Conservation (phyloP, 495 filamentous ascomycete species). For the Symbiotaphrina buchneri region DNA sequence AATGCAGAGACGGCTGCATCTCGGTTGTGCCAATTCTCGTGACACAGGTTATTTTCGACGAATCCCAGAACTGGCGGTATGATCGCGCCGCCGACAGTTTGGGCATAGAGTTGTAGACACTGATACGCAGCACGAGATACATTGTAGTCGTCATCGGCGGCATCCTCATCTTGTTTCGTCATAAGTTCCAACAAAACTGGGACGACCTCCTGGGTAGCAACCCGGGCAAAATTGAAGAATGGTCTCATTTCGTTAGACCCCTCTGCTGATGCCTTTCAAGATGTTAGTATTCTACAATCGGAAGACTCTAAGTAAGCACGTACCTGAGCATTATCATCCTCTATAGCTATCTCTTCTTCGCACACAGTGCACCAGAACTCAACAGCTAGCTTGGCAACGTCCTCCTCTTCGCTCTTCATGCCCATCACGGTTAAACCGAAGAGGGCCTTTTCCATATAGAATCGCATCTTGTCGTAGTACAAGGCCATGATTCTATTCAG, state of each 20-base stretch:
- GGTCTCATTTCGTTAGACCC: slow-evolving; percentile 56
- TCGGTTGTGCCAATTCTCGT: slow-evolving; percentile 76
- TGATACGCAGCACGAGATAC: slow-evolving; percentile 88
- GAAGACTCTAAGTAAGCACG: slow-evolving; percentile 5
- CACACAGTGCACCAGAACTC: slow-evolving; percentile 99
- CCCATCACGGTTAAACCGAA: slow-evolving; percentile 97
- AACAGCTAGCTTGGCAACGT: slow-evolving; percentile 91
- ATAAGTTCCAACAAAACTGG: slow-evolving; percentile 75
- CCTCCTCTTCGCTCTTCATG: slow-evolving; percentile 95
- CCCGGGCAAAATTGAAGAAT: slow-evolving; percentile 76
- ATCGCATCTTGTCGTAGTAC: slow-evolving; percentile 98
- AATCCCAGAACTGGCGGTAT: slow-evolving; percentile 69
- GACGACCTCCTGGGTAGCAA: slow-evolving; percentile 79
- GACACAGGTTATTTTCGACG: slow-evolving; percentile 74
- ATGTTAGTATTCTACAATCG: slow-evolving; percentile 12
- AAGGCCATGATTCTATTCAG: slow-evolving; percentile 94
- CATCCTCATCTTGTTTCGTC: slow-evolving; percentile 95
- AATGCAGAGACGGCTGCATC: slow-evolving; percentile 97
- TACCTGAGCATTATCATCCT: slow-evolving; percentile 86
- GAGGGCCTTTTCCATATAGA: slow-evolving; percentile 99
- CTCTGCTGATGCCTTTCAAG: slow-evolving; percentile 30
- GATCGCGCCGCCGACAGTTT: slow-evolving; percentile 62
- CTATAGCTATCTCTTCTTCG: slow-evolving; percentile 92
- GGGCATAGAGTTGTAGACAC: slow-evolving; percentile 83
- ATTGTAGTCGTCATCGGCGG: slow-evolving; percentile 90